Evolutionary conservation across 2,329 filamentous ascomycete genomes (phyloP), one percentile per base, ranked within the genome.

Genomic region (Alternaria arborescens): DNA sequence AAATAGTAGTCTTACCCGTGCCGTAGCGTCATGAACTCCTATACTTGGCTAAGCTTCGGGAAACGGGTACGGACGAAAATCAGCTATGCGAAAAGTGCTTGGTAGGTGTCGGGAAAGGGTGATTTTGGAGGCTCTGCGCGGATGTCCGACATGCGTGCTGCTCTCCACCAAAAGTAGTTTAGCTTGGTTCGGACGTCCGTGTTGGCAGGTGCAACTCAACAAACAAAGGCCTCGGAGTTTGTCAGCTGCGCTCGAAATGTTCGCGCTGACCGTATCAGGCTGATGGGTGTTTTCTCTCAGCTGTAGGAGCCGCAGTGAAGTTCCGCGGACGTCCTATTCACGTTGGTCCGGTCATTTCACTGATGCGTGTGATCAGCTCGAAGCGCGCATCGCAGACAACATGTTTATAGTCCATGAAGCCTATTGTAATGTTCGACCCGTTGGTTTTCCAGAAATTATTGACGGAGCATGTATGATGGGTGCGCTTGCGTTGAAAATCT

Each of bases 61-160:
- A 16, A 6, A 26, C 38, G 46, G 28, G 18, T 8, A 36, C 36
- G 20, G 44, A 56, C 46, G 54, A 48, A 52, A 48, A 11, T n/a
- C 20, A 36, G 14, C 36, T 18, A 48, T 34, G 30, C 28, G 18
- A 48, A 28, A 34, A 36, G 8, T 24, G 30, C 32, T 48, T 48
- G 20, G 30, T 48, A 2, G 34, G 30, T 20, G 46, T 7, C 36
- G 20, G 46, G 30, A 3, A 24, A 48, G 30, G 30, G 34, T 18
- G 12, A 11, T 28, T 18, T n/a, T 36, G 18, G 46, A 24, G 18
- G 30, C 46, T 48, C 32, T 48, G 30, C 30, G 22, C 46, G 46
- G 46, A 36, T 11, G 30, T 48, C 46, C 18, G 46, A 16, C 8
- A 30, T 30, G 30, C 4, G 7, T n/a, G 34, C 4, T 7, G 8